A percentile compares a stretch with the other conserved stretches of the same genome.
These are phyloP conservation scores for Diplodia corticola DNA, from an alignment of 2,329 filamentous ascomycete species.

Conservation along the genomic window DNA sequence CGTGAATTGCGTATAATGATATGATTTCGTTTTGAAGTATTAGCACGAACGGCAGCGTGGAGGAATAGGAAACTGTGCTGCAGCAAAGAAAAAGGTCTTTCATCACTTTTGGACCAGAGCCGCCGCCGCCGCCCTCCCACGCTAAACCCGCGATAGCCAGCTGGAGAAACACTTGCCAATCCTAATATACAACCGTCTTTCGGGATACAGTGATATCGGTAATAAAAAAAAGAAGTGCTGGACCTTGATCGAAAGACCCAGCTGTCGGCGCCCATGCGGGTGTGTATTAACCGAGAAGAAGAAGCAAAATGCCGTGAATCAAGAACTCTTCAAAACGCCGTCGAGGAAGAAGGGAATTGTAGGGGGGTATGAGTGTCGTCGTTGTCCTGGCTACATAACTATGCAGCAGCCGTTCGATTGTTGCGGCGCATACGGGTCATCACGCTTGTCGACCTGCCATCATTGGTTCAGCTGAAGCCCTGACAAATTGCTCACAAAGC, in stretches of 20 bases:
- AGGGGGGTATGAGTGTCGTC: conserved; percentile 17
- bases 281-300: conserved; percentile 24
- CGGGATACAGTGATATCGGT: conserved; percentile 23
- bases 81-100: conserved; percentile 17
- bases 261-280: conserved; percentile 18
- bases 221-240: conserved; percentile 7
- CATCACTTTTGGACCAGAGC: conserved; percentile 20
- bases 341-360: conserved; percentile 20
- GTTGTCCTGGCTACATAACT: conserved; percentile 68
- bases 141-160: conserved; percentile 12
- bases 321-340: conserved; percentile 24
- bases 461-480: conserved; percentile 13
- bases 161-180: conserved; percentile 19
- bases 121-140: conserved; percentile 10
- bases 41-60: conserved; percentile 17
- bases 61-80: neutral
- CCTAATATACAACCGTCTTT: conserved; percentile 24
- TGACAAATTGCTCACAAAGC: neutral
- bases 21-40: conserved; percentile 17
- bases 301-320: conserved; percentile 22
- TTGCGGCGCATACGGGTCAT: conserved; percentile 98
- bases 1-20: neutral
- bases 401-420: conserved; percentile 90
- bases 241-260: conserved; percentile 19
- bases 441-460: conserved; percentile 78